Base-by-base conservation (phyloP, 23 red algal species). In the Gracilaria gracilis region DNA sequence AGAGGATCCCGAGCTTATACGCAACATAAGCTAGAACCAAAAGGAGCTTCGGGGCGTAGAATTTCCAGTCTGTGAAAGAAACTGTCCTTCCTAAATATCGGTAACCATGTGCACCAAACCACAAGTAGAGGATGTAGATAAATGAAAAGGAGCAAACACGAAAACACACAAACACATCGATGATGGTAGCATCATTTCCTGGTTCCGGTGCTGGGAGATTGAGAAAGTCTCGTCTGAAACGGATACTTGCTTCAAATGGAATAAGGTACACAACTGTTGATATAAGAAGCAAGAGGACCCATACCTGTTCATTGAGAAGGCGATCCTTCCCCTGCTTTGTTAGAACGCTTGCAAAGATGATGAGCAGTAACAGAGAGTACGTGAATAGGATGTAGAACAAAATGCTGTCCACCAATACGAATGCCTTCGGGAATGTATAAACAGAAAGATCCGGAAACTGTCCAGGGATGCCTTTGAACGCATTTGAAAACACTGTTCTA, bases 41-140 rank as follows among this genome's bases (percentile, higher is more conserved):
- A 34, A 85, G 9, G 6, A 91, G n/a, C 69, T 95, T 95, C 21
- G 93, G 93, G 0, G 74, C 72, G 57, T 95, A 95, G 77, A 95
- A 95, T 46, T 83, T 69, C 73, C 87, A 90, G 29, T 90, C 74
- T 20, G 1, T 57, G 37, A 64, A 46, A 69, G 87, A 90, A 90
- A 90, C 31, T 21, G 50, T n/a, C 24, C 86, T 61, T 2, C 54
- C 53, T 29, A 89, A 75, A 70, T 91, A 89, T 38, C 79, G 37
- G 47, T 88, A 88, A 72, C 77, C 79, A 71, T 89, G 88, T 29
- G 88, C 32, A 36, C 82, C 80, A 49, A 91, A 82, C 79, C 79
- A 95, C 28, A 88, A 32, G 27, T 88, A 95, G n/a, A 88, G 84
- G 34, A 87, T 67, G 17, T 59, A 95, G 12, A 91, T 38, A 9